Evolutionary conservation across 2,329 filamentous ascomycete species (phyloP), one percentile per base, ranked within the genome.

Genomic region (Gliomastix tumulicola): DNA sequence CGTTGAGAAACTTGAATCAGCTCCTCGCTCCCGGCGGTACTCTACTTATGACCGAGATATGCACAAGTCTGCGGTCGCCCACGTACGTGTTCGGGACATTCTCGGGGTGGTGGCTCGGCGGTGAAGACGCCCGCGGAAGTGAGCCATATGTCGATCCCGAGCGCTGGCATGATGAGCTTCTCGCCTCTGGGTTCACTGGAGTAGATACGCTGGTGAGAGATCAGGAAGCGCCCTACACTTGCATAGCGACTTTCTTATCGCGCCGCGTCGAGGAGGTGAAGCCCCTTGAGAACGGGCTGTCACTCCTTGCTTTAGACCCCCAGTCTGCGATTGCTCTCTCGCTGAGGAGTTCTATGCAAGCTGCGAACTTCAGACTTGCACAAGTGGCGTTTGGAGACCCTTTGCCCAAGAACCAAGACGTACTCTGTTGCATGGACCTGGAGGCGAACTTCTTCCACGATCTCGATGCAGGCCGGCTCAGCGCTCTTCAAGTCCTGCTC

Each of bases 41-140:
- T 16, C 41, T 53, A 4, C 17, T 50, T 3, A 28, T 53, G 13
- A 31, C 40, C 20, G 18, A 33, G 7, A 13, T 28, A 16, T 28
- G 25, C 25, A 28, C 25, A 9, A 28, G 25, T 9, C n/a, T 16
- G 1, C 25, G 25, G 25, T 28, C 13, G 25, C 13, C 17, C 10
- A 28, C n/a, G n/a, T 28, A 28, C 17, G 25, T n/a, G n/a, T n/a
- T n/a, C n/a, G n/a, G n/a, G n/a, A n/a, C n/a, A n/a, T 41, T 57
- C 4, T 40, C 50, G 0, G 53, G 51, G 4, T 64, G 61, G 60
- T 63, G 60, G 60, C 42, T 56, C 2, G 59, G 58, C 3, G 42
- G 40, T 5, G 43, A 46, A 1, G 54, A 60, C 12, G 42, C 36
- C 5, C 49, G 57, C 3, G 4, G 30, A 2, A 38, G 46, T 2